These are phyloP conservation scores for Phaeosphaeriaceae sp. DNA, from an alignment of 2,329 filamentous ascomycete genomes.

Conservation along the genomic window DNA sequence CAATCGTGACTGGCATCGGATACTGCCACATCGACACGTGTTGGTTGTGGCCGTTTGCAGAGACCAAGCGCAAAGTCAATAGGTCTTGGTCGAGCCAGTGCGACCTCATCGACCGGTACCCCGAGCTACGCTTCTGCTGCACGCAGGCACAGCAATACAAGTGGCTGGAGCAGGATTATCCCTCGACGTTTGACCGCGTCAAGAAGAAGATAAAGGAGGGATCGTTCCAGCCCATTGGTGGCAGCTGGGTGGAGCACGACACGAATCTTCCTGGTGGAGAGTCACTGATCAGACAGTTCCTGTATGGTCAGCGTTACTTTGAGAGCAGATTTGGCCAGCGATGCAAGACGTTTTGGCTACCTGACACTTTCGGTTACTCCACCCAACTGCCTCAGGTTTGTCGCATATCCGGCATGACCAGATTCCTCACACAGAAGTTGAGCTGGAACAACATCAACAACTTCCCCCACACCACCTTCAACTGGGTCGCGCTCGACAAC, in stretches of 20 bases:
- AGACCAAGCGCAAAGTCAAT: conserved; percentile 95
- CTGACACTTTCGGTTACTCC: conserved; percentile 97
- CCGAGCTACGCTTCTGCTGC: conserved; percentile 89
- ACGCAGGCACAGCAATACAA: conserved; percentile 98
- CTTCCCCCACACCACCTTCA: conserved; percentile 98
- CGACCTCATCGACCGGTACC: conserved; percentile 92
- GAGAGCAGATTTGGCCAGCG: conserved; percentile 90
- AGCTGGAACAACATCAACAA: conserved; percentile 99
- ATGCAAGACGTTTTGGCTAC: conserved; percentile 93
- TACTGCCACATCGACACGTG: conserved; percentile 98
- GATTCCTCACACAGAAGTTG: conserved; percentile 97
- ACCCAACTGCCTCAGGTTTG: conserved; percentile 93
- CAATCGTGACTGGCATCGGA: conserved; percentile 86
- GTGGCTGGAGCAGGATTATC: conserved; percentile 92
- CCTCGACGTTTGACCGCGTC: conserved; percentile 86
- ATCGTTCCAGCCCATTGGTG: conserved; percentile 91
- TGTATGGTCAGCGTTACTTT: conserved; percentile 95
- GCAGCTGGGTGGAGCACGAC: conserved; percentile 98
- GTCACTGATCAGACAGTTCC: conserved; percentile 89
- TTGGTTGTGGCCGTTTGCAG: conserved; percentile 98
- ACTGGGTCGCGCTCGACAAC: conserved; percentile 95
- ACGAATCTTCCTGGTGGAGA: conserved; percentile 97
- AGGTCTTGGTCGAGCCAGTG: conserved; percentile 98
- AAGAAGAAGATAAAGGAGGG: conserved; percentile 90
- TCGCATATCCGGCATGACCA: conserved; percentile 90